These are phyloP conservation scores for Trifolium dubium DNA, from an alignment of 306 rosid genomes.

Conservation along the genomic window DNA sequence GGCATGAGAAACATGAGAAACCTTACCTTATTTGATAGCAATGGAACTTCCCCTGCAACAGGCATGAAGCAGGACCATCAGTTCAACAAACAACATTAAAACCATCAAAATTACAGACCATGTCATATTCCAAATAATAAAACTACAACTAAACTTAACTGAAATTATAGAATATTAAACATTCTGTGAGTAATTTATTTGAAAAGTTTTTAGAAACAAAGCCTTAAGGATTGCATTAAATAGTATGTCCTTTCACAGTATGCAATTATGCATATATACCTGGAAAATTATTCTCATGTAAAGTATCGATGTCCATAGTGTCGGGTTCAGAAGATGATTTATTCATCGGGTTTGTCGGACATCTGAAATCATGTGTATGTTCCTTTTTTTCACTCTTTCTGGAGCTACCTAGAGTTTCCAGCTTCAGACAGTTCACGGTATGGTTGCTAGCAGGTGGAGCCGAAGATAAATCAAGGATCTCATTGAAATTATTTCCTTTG, in stretches of 20 bases:
- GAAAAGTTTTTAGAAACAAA: background rate
- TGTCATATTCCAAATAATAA: conserved; percentile 26
- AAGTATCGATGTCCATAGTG: conserved; percentile 68
- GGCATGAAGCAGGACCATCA: conserved; percentile 45
- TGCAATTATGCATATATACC: conserved; percentile 52
- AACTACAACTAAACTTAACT: conserved; percentile 21
- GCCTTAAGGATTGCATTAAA: conserved; percentile 13
- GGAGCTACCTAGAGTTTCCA: conserved; percentile 56
- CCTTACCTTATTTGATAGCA: conserved; percentile 62
- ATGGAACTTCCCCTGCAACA: conserved; percentile 60
- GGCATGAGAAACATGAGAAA: conserved; percentile 32
- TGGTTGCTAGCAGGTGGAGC: conserved; percentile 41
- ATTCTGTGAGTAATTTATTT: conserved; percentile 21
- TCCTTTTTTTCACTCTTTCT: conserved; percentile 48
- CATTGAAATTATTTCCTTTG: conserved; percentile 50
- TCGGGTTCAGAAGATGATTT: conserved; percentile 83
- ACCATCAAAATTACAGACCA: conserved; percentile 27
- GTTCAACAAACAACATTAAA: conserved; percentile 27
- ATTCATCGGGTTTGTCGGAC: conserved; percentile 49
- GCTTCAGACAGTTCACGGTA: conserved; percentile 48
- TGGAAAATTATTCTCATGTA: conserved; percentile 54
- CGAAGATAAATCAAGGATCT: conserved; percentile 45
- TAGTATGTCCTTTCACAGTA: conserved; percentile 14
- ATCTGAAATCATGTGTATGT: conserved; percentile 44
- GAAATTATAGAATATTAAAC: conserved; percentile 28